These are phyloP conservation scores for Aureobasidium mangrovei DNA, from an alignment of 2,329 filamentous ascomycete genomes.

Conservation along the genomic window DNA sequence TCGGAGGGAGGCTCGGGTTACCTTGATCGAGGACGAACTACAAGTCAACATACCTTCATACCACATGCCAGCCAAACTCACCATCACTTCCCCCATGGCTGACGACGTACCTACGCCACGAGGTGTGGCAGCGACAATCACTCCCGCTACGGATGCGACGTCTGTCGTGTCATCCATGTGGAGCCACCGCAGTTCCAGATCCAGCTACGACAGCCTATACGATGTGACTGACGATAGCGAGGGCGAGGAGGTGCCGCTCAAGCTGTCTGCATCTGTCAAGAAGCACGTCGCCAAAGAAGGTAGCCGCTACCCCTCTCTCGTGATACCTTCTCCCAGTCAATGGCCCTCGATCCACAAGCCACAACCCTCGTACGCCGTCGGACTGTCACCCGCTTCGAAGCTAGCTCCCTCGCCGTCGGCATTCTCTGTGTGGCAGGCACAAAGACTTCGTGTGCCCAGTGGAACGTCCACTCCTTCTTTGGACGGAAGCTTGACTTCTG, in stretches of 20 bases:
- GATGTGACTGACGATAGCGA: conserved; percentile 71
- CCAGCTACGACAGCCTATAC: conserved; percentile 80
- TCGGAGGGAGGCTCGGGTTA: conserved; percentile 52
- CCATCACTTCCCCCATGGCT: conserved; percentile 36
- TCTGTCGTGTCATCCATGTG: conserved; percentile 36
- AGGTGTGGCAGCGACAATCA: conserved; percentile 32
- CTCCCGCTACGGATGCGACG: conserved; percentile 42
- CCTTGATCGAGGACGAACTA: conserved; percentile 51
- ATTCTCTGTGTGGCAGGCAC: conserved; percentile 57
- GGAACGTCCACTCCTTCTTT: conserved; percentile 77
- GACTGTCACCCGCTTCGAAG: conserved; percentile 42
- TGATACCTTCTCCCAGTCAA: conserved; percentile 49
- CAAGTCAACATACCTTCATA: conserved; percentile 26
- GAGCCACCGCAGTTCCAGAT: conserved; percentile 57
- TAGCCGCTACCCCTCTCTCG: conserved; percentile 48
- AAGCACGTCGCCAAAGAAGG: conserved; percentile 25
- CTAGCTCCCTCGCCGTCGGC: conserved; percentile 35
- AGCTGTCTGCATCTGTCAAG: conserved; percentile 45
- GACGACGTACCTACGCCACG: conserved; percentile 64
- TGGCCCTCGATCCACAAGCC: conserved; percentile 50
- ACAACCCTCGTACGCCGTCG: conserved; percentile 32
- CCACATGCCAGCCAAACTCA: conserved; percentile 27
- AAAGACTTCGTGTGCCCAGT: conserved; percentile 56
- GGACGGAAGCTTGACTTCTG: conserved; percentile 79
- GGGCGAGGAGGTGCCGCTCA: conserved; percentile 44